phyloP scores from a whole-genome alignment of 257 asterid genomes.

The Salvia miltiorrhiza region DNA sequence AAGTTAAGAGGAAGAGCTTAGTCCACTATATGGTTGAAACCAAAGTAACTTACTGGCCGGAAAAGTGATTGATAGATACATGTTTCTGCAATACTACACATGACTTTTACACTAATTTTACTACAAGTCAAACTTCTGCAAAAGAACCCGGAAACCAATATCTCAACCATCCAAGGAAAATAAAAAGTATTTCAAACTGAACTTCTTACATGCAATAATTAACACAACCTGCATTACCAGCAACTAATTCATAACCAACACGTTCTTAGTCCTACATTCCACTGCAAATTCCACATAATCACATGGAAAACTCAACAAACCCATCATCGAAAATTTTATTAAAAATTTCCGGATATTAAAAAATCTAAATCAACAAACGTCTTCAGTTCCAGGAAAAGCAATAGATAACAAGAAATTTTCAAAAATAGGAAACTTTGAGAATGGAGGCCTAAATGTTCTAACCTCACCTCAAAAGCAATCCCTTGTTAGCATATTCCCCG shows the following conservation, averaged over 20 bases:
- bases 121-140: not conserved
- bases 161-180: conserved; percentile 3
- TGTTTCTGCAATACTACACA: not conserved
- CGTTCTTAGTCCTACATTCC: conserved; percentile 9
- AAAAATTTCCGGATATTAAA: not conserved
- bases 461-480: conserved; percentile 33
- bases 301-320: not conserved
- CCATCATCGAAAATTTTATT: conserved; percentile 1
- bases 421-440: conserved; percentile 20
- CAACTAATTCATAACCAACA: conserved; percentile 16
- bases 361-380: conserved; percentile 1
- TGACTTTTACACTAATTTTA: not conserved
- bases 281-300: conserved; percentile 7
- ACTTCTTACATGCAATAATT: not conserved
- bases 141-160: not conserved
- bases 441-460: conserved; percentile 9
- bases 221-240: conserved; percentile 21
- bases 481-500: conserved; percentile 17
- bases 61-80: not conserved
- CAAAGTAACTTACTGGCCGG: not conserved
- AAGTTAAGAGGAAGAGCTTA: not conserved
- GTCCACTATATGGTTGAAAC: not conserved
- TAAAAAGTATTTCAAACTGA: not conserved
- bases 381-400: conserved; percentile 18
- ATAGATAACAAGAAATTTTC: conserved; percentile 1